These are phyloP conservation scores for Apiospora malaysiana DNA, from an alignment of 2,329 filamentous ascomycete genomes.

Conservation along the genomic window DNA sequence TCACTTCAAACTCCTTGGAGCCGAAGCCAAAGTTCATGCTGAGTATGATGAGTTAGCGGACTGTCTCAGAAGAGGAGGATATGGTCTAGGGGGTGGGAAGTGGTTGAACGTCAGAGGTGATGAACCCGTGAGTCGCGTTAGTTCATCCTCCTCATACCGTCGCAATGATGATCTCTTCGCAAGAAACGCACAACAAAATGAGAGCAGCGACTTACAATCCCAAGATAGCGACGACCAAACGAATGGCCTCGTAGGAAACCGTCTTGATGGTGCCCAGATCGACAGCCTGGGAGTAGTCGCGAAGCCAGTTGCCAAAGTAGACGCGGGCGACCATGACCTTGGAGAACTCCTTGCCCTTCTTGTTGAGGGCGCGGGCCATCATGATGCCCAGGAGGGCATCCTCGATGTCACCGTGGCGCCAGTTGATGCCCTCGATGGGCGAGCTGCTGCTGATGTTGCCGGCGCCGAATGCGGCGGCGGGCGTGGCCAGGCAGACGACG, in stretches of 20 bases:
- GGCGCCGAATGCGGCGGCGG: conserved; percentile 78
- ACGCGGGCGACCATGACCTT: conserved; percentile 88
- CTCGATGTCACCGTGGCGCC: conserved; percentile 91
- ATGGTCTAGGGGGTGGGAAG: no score
- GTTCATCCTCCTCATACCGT: no score
- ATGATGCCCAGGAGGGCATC: conserved; percentile 81
- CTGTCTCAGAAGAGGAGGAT: no score
- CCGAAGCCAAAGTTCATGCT: conserved; percentile 81
- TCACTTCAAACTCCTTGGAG: conserved; percentile 86
- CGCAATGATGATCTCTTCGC: no score
- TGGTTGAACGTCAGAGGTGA: not conserved
- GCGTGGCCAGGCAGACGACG: conserved; percentile 19
- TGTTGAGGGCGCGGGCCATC: conserved; percentile 54
- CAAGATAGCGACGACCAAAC: conserved; percentile 85
- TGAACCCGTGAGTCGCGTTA: not conserved
- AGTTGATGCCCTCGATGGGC: conserved; percentile 84
- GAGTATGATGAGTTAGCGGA: not conserved
- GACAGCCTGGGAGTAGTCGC: conserved; percentile 91
- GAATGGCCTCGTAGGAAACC: conserved; percentile 88
- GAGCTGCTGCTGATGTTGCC: conserved; percentile 86
- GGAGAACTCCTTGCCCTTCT: conserved; percentile 76
- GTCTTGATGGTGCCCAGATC: conserved; percentile 92
- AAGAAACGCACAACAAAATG: no score
- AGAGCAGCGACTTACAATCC: conserved; percentile 61
- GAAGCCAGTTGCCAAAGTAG: conserved; percentile 96